Evolutionary conservation across 352 stramenopile species (phyloP), one percentile per base, ranked within the genome.

Genomic region (Aphanomyces cochlioides): DNA sequence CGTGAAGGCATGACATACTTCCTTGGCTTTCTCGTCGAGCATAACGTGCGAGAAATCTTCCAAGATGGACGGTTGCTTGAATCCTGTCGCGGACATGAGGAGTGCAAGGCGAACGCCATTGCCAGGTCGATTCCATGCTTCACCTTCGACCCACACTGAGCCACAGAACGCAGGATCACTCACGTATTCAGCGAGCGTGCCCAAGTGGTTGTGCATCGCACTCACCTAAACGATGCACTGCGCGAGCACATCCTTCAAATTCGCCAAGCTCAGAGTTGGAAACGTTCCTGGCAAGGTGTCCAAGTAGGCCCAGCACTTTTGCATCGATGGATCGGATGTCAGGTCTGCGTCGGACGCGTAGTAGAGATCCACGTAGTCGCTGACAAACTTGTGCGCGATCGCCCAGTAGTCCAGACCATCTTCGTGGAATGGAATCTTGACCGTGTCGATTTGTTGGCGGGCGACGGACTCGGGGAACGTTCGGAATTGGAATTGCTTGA

Each of bases 381-480:
- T 61, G 17, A 70, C 64, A 61, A 70, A 64, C 15, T 54, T 63
- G 13, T 17, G n/a, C 37, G 43, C n/a, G 40, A 70, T 61, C n/a
- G 36, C 7, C 64, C 64, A 70, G 40, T 70, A 70, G 36, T 70
- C 64, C n/a, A 70, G n/a, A 21, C 64, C 64, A 36, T 70, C 64
- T 63, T 70, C 19, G 34, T 70, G 64, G 47, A 70, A 70, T 40
- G 64, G 47, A n/a, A 70, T 13, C n/a, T 28, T 61, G 17, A 50
- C 3, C 37, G 64, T 70, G 21, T 70, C 64, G 19, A 70, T 70
- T n/a, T 70, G n/a, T 56, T 70, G 64, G 5, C 34, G 28, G 19
- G 48, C 54, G 39, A 70, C 54, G 3, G 13, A 34, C 15, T 61
- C 64, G 3, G 64, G 64, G 47, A 70, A 70, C 37, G 64, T 61